Evolutionary conservation across 305 asterid species (phyloP).

Genomic region (Fraxinus nigra): DNA sequence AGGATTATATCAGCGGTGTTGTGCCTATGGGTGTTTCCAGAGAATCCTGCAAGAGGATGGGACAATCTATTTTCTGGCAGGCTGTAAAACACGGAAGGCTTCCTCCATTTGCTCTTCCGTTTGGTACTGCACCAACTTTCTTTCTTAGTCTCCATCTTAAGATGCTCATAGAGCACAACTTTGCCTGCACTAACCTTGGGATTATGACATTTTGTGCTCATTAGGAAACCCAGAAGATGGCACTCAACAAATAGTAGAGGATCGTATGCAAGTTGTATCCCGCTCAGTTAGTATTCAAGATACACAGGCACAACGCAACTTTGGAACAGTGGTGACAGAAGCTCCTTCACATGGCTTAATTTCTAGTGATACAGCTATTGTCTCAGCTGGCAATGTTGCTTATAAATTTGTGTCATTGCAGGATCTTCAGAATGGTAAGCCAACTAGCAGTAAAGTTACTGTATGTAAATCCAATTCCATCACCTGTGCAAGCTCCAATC

Average conservation of each 20-base stretch:
- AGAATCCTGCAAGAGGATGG: slow-evolving; percentile 29
- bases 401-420: slow-evolving; percentile 27
- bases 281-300: slow-evolving; percentile 30
- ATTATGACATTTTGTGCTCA: slow-evolving; percentile 32
- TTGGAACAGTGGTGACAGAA: slow-evolving; percentile 24
- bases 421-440: slow-evolving; percentile 26
- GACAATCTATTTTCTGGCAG: slow-evolving; percentile 37
- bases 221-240: slow-evolving; percentile 35
- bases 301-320: slow-evolving; percentile 18
- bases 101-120: slow-evolving; percentile 58
- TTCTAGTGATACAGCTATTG: slow-evolving; percentile 11
- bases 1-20: slow-evolving; percentile 27
- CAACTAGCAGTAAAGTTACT: background rate
- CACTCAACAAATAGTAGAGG: slow-evolving; percentile 31
- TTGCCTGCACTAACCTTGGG: slow-evolving; percentile 52
- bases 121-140: slow-evolving; percentile 63
- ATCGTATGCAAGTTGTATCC: slow-evolving; percentile 25
- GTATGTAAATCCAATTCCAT: slow-evolving; percentile 17
- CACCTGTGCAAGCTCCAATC: slow-evolving; percentile 32
- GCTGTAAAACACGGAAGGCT: slow-evolving; percentile 44
- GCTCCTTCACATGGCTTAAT: slow-evolving; percentile 25
- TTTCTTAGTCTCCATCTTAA: slow-evolving; percentile 69
- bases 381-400: slow-evolving; percentile 27
- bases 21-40: slow-evolving; percentile 43
- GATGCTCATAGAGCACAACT: slow-evolving; percentile 56